phyloP scores from a whole-genome alignment of 2,329 filamentous ascomycete genomes.

The Chaetothyriales sp. region DNA sequence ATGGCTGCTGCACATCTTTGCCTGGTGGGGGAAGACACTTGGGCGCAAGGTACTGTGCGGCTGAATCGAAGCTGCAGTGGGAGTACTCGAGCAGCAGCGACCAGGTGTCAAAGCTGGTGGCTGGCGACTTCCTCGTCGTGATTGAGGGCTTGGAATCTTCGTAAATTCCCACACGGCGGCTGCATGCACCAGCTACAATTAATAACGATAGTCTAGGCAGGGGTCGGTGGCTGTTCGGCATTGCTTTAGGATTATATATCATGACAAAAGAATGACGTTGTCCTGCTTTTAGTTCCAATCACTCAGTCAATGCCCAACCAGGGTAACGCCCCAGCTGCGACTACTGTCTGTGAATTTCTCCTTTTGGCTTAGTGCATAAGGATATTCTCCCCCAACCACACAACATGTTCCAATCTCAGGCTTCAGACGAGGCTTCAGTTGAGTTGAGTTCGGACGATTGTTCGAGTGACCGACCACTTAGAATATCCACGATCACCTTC shows the following conservation, averaged over 20 bases:
- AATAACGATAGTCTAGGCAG: too few species aligned
- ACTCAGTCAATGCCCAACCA: too few species aligned
- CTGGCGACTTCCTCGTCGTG: not conserved
- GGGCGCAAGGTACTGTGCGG: too few species aligned
- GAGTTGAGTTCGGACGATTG: not conserved
- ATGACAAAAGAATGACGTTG: too few species aligned
- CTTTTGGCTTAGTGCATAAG: not conserved
- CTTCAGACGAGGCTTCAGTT: not conserved
- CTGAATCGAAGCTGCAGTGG: not conserved
- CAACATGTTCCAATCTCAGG: not conserved
- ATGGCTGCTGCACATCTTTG: too few species aligned
- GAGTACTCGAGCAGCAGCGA: not conserved
- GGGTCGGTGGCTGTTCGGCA: too few species aligned
- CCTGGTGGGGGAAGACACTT: too few species aligned
- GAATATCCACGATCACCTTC: constrained; percentile 68
- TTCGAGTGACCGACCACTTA: constrained; percentile 53
- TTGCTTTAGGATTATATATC: too few species aligned
- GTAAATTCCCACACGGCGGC: too few species aligned
- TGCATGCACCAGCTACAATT: too few species aligned
- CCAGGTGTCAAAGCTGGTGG: not conserved
- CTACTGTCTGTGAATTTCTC: not conserved
- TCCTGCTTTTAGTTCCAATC: too few species aligned
- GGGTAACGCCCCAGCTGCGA: not conserved
- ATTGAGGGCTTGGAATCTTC: not conserved
- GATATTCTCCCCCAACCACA: not conserved